Evolutionary conservation across 1,139 yeast species (phyloP).

Genomic region (Lodderomyces elongisporus): DNA sequence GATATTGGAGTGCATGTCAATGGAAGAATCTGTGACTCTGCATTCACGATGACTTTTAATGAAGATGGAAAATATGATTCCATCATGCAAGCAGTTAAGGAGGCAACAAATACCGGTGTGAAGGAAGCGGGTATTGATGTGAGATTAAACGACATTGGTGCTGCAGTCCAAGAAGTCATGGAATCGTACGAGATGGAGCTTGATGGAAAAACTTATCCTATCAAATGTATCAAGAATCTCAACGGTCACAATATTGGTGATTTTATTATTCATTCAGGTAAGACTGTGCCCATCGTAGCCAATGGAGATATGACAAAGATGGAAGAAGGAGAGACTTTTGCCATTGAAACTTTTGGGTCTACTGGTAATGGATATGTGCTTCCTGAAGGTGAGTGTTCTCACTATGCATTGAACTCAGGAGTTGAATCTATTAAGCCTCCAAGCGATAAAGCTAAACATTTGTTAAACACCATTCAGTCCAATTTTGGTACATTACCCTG

Average conservation of each 20-base stretch:
- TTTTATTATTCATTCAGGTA: slow-evolving; percentile 86
- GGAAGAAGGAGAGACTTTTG: slow-evolving; percentile 99
- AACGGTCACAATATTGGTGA: slow-evolving; percentile 92
- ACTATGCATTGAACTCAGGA: slow-evolving; percentile 66
- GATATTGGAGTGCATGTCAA: slow-evolving; percentile 97
- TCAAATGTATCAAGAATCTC: slow-evolving; percentile 84
- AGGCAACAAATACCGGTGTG: slow-evolving; percentile 92
- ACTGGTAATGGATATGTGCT: slow-evolving; percentile 92
- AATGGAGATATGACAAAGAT: slow-evolving; percentile 91
- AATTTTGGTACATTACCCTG: slow-evolving; percentile 94
- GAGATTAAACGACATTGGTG: slow-evolving; percentile 91
- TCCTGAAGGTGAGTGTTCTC: slow-evolving; percentile 89
- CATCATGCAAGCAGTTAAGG: slow-evolving; percentile 77
- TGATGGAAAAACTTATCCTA: slow-evolving; percentile 78
- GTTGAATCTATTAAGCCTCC: slow-evolving; percentile 42
- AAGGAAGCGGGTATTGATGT: slow-evolving; percentile 95
- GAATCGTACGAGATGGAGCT: slow-evolving; percentile 91
- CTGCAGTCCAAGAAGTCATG: slow-evolving; percentile 94
- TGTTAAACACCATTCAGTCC: slow-evolving; percentile 64
- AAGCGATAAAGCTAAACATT: slow-evolving; percentile 60
- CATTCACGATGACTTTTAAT: slow-evolving; percentile 88
- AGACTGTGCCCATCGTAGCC: slow-evolving; percentile 92
- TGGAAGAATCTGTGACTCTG: slow-evolving; percentile 93
- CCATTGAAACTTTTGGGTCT: slow-evolving; percentile 96
- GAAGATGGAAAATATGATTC: slow-evolving; percentile 63